phyloP scores from a whole-genome alignment of 352 stramenopile genomes.

The Phytophthora europaea region DNA sequence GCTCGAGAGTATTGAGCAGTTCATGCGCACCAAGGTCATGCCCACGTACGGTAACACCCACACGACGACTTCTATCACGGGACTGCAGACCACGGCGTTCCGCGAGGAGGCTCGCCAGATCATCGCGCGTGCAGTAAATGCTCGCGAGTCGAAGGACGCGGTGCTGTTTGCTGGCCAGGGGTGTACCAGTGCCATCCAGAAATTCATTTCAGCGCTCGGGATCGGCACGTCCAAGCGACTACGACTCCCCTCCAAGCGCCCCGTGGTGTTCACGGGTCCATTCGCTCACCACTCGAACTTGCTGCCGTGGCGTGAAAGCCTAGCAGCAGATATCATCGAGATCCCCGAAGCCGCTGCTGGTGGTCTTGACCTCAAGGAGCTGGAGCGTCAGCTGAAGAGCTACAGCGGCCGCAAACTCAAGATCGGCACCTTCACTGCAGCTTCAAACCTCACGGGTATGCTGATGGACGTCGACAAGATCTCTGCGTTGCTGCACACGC shows the following conservation, averaged over 20 bases:
- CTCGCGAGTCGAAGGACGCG: constrained; percentile 89
- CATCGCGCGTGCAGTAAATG: constrained; percentile 89
- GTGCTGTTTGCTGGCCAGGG: constrained; percentile 96
- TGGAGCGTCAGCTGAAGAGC: constrained; percentile 59
- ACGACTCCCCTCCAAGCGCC: constrained; percentile 41
- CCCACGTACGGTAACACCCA: constrained; percentile 98
- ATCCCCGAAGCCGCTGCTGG: constrained; percentile 62
- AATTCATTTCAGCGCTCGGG: constrained; percentile 80
- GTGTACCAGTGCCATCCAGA: constrained; percentile 85
- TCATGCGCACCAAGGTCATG: constrained; percentile 90
- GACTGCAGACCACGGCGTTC: constrained; percentile 93
- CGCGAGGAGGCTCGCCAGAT: constrained; percentile 96
- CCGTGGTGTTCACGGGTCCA: constrained; percentile 93
- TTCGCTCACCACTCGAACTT: constrained; percentile 99
- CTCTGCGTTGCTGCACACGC: constrained; percentile 89
- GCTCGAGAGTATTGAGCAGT: constrained; percentile 92
- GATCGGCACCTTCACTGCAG: constrained; percentile 94
- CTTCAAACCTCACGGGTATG: constrained; percentile 96
- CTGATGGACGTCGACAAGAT: constrained; percentile 92
- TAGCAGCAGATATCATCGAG: constrained; percentile 75
- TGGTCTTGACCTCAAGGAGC: constrained; percentile 65
- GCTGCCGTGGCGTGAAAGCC: constrained; percentile 95
- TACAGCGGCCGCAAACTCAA: constrained; percentile 65
- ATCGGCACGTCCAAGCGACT: constrained; percentile 44
- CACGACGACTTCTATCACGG: constrained; percentile 88